phyloP scores from a whole-genome alignment of 495 filamentous ascomycete species.

The Penicillium goetzii region DNA sequence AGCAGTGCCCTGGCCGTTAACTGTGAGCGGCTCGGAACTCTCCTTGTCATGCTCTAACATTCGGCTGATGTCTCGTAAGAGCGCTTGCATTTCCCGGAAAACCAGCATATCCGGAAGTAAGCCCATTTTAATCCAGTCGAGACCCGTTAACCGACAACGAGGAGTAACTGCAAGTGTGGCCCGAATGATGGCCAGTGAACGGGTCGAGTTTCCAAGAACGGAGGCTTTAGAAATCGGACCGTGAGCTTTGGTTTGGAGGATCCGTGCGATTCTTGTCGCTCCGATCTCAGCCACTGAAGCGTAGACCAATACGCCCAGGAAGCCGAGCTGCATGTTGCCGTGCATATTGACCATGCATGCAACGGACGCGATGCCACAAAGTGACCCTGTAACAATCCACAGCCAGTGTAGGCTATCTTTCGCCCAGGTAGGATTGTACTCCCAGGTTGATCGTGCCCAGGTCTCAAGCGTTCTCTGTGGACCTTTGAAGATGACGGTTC shows the following conservation, averaged over 20 bases:
- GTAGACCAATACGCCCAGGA: conserved; percentile 31
- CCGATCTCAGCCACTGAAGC: conserved; percentile 34
- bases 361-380: conserved; percentile 33
- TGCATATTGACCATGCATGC: conserved; percentile 42
- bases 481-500: conserved; percentile 40
- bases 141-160: conserved; percentile 24
- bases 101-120: conserved; percentile 26
- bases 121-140: conserved; percentile 33
- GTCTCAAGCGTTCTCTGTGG: conserved; percentile 32
- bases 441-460: conserved; percentile 38
- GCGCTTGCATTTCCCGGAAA: conserved; percentile 31
- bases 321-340: conserved; percentile 32
- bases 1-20: background rate
- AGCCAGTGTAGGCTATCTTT: conserved; percentile 28
- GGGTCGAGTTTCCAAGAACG: conserved; percentile 24
- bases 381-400: conserved; percentile 30
- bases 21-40: background rate
- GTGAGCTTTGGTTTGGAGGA: conserved; percentile 26
- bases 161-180: conserved; percentile 25
- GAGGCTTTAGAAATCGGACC: conserved; percentile 12
- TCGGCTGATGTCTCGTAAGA: conserved; percentile 18
- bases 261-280: conserved; percentile 30
- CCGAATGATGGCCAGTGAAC: conserved; percentile 30
- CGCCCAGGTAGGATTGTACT: conserved; percentile 23
- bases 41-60: background rate